phyloP scores from a whole-genome alignment of 1,284 basidiomycete genomes.

The Pulveroboletus sp. region DNA sequence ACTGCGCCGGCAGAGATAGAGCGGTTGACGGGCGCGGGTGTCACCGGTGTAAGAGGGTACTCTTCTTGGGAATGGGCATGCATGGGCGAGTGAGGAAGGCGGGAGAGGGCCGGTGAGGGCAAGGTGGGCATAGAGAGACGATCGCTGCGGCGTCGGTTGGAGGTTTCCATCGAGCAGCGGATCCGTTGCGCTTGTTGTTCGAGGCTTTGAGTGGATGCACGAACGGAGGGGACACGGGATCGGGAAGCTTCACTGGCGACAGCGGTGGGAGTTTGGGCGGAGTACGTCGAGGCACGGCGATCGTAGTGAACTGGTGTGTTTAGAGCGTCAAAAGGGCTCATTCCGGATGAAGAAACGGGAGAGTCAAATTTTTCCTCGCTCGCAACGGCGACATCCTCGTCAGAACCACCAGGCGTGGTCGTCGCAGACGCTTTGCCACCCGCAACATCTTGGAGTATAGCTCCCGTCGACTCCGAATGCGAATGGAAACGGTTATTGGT shows the following conservation, averaged over 20 bases:
- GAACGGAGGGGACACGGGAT: slow-evolving; percentile 15
- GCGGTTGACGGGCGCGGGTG: slow-evolving; percentile 23
- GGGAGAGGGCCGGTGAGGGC: slow-evolving; percentile 23
- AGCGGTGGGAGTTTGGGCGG: slow-evolving; percentile 16
- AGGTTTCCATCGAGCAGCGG: slow-evolving; percentile 35
- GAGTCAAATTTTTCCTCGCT: slow-evolving; percentile 30
- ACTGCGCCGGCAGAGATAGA: slow-evolving; percentile 26
- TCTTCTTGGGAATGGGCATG: slow-evolving; percentile 21
- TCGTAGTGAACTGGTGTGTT: slow-evolving; percentile 23
- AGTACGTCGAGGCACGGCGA: slow-evolving; percentile 23
- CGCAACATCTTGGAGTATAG: slow-evolving; percentile 12
- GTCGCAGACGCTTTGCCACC: slow-evolving; percentile 19
- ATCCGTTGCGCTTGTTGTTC: slow-evolving; percentile 35
- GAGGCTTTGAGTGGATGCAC: slow-evolving; percentile 20
- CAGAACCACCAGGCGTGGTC: slow-evolving; percentile 24
- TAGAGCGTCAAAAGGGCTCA: slow-evolving; percentile 23
- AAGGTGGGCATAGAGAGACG: slow-evolving; percentile 34
- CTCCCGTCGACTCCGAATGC: slow-evolving; percentile 26
- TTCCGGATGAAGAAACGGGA: slow-evolving; percentile 15
- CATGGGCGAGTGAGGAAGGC: slow-evolving; percentile 15
- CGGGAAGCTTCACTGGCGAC: slow-evolving; percentile 7
- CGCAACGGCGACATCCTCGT: slow-evolving; percentile 18
- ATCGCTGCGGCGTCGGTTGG: slow-evolving; percentile 28
- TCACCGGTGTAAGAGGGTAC: slow-evolving; percentile 26
- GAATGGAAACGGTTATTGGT: slow-evolving; percentile 14